phyloP scores from a whole-genome alignment of 2,329 filamentous ascomycete genomes.

The Ascochyta rabiei region DNA sequence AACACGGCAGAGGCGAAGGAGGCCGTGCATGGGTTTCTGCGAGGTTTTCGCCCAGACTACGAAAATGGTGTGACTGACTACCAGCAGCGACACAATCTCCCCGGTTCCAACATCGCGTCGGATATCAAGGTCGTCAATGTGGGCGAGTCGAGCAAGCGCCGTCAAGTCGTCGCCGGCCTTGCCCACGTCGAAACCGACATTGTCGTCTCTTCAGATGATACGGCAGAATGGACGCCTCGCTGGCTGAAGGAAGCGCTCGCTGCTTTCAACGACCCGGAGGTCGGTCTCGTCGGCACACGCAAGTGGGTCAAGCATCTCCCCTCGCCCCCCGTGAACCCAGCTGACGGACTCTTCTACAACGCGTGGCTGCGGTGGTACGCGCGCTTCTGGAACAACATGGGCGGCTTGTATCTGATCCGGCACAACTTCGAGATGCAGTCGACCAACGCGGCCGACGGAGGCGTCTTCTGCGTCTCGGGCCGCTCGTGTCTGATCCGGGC shows the following conservation, averaged over 20 bases:
- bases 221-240: constrained; percentile 22
- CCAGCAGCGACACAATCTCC: constrained; percentile 12
- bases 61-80: constrained; percentile 13
- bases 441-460: constrained; percentile 40
- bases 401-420: constrained; percentile 36
- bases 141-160: constrained; percentile 27
- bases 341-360: neutral
- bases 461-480: constrained; percentile 42
- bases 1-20: constrained; percentile 8
- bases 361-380: constrained; percentile 14
- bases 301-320: constrained; percentile 31
- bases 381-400: constrained; percentile 33
- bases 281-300: constrained; percentile 32
- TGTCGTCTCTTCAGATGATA: constrained; percentile 27
- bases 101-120: neutral
- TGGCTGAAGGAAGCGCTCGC: constrained; percentile 24
- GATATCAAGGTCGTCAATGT: constrained; percentile 15
- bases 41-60: neutral
- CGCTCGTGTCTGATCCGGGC: constrained; percentile 36
- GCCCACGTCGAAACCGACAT: constrained; percentile 16
- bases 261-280: constrained; percentile 23
- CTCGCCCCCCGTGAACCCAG: neutral
- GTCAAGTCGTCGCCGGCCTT: constrained; percentile 21
- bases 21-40: constrained; percentile 3
- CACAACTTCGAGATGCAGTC: constrained; percentile 44